phyloP scores from a whole-genome alignment of 176 grass and related monocot genomes.

The Oryza glaberrima region DNA sequence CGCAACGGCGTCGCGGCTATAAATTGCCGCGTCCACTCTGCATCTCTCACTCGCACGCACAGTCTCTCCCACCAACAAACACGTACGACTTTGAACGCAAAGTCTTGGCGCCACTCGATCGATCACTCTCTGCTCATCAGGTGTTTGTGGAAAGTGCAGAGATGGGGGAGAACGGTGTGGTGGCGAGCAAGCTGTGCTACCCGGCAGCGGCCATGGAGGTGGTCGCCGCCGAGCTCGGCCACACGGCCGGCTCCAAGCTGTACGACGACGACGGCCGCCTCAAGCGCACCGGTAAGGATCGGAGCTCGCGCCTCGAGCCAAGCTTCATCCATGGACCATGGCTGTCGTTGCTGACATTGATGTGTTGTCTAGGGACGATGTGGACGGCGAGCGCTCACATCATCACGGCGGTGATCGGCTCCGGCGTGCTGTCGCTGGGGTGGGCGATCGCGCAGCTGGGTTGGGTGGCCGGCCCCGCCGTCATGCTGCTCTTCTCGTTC shows the following conservation, averaged over 20 bases:
- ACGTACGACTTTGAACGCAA: constrained; percentile 2
- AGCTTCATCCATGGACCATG: no score
- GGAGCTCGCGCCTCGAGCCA: neutral
- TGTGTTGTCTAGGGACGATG: constrained; percentile 58
- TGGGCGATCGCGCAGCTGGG: constrained; percentile 97
- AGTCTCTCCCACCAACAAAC: neutral
- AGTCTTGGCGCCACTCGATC: constrained; percentile 1
- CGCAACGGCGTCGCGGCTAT: neutral
- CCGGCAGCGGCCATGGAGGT: constrained; percentile 52
- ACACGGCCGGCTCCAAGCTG: constrained; percentile 61
- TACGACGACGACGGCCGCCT: constrained; percentile 89
- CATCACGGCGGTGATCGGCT: constrained; percentile 92
- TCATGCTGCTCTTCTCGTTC: constrained; percentile 95
- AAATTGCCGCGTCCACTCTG: neutral
- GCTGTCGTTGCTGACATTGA: neutral
- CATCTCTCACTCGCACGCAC: neutral
- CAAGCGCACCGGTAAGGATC: constrained; percentile 66
- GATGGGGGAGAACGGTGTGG: constrained; percentile 56
- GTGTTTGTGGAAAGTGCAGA: constrained; percentile 42
- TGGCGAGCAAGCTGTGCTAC: constrained; percentile 41
- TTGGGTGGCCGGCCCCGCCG: constrained; percentile 84
- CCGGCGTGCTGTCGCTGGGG: constrained; percentile 79
- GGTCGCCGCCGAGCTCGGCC: constrained; percentile 55
- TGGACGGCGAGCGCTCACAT: constrained; percentile 98
- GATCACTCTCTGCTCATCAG: constrained; percentile 10